Conservation (phyloP, 805 yeast species). For the Candida pseudoglaebosa region DNA sequence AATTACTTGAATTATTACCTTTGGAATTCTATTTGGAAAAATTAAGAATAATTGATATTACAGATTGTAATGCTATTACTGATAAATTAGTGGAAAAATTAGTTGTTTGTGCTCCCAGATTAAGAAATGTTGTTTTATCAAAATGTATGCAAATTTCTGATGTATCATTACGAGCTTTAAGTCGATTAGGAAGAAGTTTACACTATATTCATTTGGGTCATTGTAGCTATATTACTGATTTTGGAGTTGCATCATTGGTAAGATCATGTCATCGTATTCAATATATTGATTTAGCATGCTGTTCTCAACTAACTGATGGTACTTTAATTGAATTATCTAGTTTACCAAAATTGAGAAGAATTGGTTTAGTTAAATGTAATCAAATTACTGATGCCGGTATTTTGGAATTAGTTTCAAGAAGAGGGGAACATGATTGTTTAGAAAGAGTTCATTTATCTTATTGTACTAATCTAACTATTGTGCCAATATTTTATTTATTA, state of each 20-base stretch:
- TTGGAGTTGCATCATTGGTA: slow-evolving; percentile 73
- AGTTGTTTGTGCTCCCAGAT: slow-evolving; percentile 73
- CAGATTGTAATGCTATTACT: slow-evolving; percentile 76
- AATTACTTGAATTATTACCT: slow-evolving; percentile 54
- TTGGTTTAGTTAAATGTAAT: slow-evolving; percentile 89
- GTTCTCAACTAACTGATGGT: slow-evolving; percentile 81
- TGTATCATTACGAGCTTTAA: slow-evolving; percentile 64
- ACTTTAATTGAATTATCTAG: slow-evolving; percentile 73
- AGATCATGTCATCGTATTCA: slow-evolving; percentile 79
- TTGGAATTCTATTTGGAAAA: slow-evolving; percentile 51
- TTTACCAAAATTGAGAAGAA: slow-evolving; percentile 77
- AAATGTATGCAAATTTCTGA: slow-evolving; percentile 88
- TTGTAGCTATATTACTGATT: slow-evolving; percentile 85
- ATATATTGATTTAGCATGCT: slow-evolving; percentile 93
- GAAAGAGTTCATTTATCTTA: slow-evolving; percentile 93
- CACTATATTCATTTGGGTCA: slow-evolving; percentile 94
- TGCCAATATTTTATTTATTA: slow-evolving; percentile 71
- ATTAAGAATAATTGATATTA: slow-evolving; percentile 77
- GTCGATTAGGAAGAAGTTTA: slow-evolving; percentile 70
- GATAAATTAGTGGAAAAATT: slow-evolving; percentile 74
- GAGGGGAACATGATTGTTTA: slow-evolving; percentile 73
- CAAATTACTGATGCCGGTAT: slow-evolving; percentile 85
- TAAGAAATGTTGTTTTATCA: slow-evolving; percentile 83
- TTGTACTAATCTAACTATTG: slow-evolving; percentile 74
- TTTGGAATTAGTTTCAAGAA: slow-evolving; percentile 57